These are phyloP conservation scores for Sphagnum contortum DNA, from an alignment of 225 moss, liverwort and hornwort genomes.

Conservation along the genomic window DNA sequence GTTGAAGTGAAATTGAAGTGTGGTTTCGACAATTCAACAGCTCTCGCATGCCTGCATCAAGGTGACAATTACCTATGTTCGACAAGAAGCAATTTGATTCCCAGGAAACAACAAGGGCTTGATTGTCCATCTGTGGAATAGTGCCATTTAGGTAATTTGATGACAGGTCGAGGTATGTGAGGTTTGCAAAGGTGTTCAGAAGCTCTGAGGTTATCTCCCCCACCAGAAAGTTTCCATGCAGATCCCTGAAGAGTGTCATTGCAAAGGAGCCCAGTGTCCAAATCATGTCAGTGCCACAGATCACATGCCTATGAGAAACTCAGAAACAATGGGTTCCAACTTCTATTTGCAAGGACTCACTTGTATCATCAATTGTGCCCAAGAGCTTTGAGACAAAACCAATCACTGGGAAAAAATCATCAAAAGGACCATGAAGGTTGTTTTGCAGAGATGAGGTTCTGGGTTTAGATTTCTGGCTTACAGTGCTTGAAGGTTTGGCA, in stretches of 20 bases:
- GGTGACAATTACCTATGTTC: conserved; percentile 26
- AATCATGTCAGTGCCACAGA: too few relatives aligned
- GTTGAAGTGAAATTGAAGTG: conserved; percentile 30
- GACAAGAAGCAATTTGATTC: conserved; percentile 44
- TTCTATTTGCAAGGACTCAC: too few relatives aligned
- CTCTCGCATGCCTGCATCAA: conserved; percentile 41
- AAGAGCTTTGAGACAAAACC: too few relatives aligned
- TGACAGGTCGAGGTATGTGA: conserved; percentile 36
- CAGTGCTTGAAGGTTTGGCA: conserved; percentile 35
- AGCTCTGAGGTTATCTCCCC: conserved; percentile 47
- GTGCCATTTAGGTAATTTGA: conserved; percentile 52
- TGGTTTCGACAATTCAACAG: conserved; percentile 20
- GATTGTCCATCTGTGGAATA: conserved; percentile 18
- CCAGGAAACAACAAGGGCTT: conserved; percentile 22
- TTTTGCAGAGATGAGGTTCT: too few relatives aligned
- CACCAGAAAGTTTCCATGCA: conserved; percentile 38
- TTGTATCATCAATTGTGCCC: too few relatives aligned
- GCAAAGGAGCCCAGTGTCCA: too few relatives aligned
- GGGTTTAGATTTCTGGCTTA: conserved; percentile 7
- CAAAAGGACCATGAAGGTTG: too few relatives aligned
- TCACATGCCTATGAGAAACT: too few relatives aligned
- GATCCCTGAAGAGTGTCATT: conserved; percentile 22
- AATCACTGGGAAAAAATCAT: too few relatives aligned
- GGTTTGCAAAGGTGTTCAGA: conserved; percentile 26
- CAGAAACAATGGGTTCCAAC: too few relatives aligned